Conservation (phyloP, 805 yeast genomes). For the Isabelozyma rhagii region DNA sequence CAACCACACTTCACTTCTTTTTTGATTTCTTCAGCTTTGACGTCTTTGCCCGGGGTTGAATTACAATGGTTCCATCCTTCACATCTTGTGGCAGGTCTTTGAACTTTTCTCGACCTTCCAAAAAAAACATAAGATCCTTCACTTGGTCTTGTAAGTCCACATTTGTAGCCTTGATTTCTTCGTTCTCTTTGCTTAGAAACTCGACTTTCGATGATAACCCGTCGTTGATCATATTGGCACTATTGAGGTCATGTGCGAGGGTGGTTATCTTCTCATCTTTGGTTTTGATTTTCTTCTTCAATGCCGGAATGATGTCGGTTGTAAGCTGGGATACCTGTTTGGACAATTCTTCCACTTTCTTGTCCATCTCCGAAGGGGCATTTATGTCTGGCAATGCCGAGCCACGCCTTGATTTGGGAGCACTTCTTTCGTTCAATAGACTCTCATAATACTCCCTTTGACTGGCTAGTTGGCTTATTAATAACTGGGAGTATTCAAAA, state of each 20-base stretch:
- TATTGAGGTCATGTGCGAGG: slow-evolving; percentile 29
- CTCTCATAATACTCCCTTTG: slow-evolving; percentile 81
- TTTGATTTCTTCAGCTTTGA: slow-evolving; percentile 11
- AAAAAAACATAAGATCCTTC: slow-evolving; percentile 74
- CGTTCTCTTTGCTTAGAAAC: slow-evolving; percentile 21
- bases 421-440: slow-evolving; percentile 20
- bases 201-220: slow-evolving; percentile 39
- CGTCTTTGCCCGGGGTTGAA: slow-evolving; percentile 23
- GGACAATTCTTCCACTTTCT: slow-evolving; percentile 24
- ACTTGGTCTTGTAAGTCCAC: slow-evolving; percentile 59
- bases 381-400: slow-evolving; percentile 9
- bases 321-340: slow-evolving; percentile 21
- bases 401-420: slow-evolving; percentile 16
- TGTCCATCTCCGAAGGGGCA: slow-evolving; percentile 21
- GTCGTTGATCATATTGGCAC: slow-evolving; percentile 31
- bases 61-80: slow-evolving; percentile 63
- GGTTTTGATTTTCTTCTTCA: slow-evolving; percentile 26
- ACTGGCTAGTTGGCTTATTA: slow-evolving; percentile 78
- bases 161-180: slow-evolving; percentile 29
- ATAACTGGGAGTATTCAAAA: slow-evolving; percentile 74
- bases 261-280: slow-evolving; percentile 26
- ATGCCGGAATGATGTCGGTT: slow-evolving; percentile 27
- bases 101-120: slow-evolving; percentile 71
- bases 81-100: slow-evolving; percentile 70
- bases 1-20: slow-evolving; percentile 6